Percentiles rank a stretch among this genome's conserved stretches.
Evolutionary conservation across 2,329 filamentous ascomycete species (phyloP).

Genomic region (Didymella lethalis): DNA sequence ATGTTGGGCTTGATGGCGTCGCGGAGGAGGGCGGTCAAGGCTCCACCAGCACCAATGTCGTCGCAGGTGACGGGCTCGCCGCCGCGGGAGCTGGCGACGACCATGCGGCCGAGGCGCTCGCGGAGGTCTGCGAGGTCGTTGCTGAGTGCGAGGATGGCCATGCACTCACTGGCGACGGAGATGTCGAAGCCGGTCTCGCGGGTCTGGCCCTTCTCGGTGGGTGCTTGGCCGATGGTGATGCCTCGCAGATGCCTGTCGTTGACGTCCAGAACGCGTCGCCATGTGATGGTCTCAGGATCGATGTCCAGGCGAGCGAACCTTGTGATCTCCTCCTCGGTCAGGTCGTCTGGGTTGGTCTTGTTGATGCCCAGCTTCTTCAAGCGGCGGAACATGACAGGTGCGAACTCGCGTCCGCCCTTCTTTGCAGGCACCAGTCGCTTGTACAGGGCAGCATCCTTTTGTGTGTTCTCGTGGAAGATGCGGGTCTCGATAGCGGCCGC

Average conservation of each 20-base stretch:
- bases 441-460: conserved; percentile 89
- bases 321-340: conserved; percentile 87
- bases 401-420: conserved; percentile 87
- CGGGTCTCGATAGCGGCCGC: conserved; percentile 96
- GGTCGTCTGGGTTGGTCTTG: conserved; percentile 90
- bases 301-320: conserved; percentile 95
- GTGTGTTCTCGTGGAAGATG: conserved; percentile 97
- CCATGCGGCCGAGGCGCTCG: conserved; percentile 93
- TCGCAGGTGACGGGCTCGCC: conserved; percentile 96
- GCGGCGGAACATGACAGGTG: conserved; percentile 89
- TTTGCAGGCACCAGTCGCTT: conserved; percentile 86
- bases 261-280: conserved; percentile 94
- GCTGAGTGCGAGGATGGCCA: conserved; percentile 96
- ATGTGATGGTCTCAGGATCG: conserved; percentile 95
- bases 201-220: conserved; percentile 88
- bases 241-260: conserved; percentile 94
- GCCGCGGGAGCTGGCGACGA: conserved; percentile 82
- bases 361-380: conserved; percentile 95
- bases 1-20: conserved; percentile 99
- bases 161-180: conserved; percentile 95
- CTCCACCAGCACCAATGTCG: conserved; percentile 91
- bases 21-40: conserved; percentile 92
- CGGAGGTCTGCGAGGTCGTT: conserved; percentile 88
- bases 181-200: conserved; percentile 96
- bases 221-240: conserved; percentile 85